phyloP scores from a whole-genome alignment of 768 basidiomycete genomes.

The Termitomyces sp. region DNA sequence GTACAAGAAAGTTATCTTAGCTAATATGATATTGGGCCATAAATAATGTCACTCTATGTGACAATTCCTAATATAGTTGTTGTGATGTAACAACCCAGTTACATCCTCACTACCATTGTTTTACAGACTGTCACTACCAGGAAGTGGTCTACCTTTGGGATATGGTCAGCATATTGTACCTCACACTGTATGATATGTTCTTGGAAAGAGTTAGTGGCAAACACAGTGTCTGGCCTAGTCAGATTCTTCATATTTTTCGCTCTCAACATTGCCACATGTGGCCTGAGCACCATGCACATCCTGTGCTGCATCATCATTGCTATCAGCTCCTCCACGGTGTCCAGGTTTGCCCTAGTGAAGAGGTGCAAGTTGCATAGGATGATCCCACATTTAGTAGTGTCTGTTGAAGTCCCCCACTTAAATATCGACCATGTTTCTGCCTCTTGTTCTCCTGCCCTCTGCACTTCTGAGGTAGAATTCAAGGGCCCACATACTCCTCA shows the following conservation, averaged over 20 bases:
- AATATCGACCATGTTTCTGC: slow-evolving; percentile 3
- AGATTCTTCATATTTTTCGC: neutral
- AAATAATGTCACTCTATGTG: too few species aligned
- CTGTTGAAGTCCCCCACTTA: slow-evolving; percentile 36
- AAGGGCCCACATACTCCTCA: neutral
- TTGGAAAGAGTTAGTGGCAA: neutral
- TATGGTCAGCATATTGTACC: neutral
- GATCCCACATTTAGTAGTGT: slow-evolving; percentile 38
- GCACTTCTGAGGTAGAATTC: neutral
- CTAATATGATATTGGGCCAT: too few species aligned
- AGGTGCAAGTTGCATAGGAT: slow-evolving; percentile 21
- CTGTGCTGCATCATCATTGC: neutral
- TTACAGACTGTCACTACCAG: neutral
- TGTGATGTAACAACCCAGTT: too few species aligned
- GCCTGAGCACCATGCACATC: neutral
- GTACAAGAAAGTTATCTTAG: too few species aligned
- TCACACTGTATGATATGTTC: neutral
- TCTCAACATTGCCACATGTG: neutral
- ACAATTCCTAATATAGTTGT: too few species aligned
- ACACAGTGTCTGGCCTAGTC: neutral
- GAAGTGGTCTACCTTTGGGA: neutral
- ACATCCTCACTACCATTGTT: neutral
- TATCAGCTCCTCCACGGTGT: slow-evolving; percentile 11
- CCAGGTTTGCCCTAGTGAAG: slow-evolving; percentile 13
- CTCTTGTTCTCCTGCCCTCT: neutral